phyloP scores from a whole-genome alignment of 169 alveolate species.

The Neospora caninum region DNA sequence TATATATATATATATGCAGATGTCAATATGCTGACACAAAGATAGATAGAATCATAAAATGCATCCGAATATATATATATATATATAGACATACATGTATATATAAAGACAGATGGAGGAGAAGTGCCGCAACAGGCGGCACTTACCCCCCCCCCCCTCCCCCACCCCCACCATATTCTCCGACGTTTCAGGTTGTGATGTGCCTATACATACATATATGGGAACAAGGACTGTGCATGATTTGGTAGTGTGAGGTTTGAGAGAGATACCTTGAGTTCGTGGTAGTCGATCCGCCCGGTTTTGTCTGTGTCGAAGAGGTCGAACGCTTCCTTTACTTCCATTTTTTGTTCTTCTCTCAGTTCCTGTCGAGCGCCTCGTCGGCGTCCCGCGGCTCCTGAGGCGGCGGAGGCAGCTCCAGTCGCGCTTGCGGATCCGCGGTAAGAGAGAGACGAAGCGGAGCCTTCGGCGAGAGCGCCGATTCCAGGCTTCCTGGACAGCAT shows the following conservation, averaged over 20 bases:
- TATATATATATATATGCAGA: neutral
- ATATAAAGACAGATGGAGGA: neutral
- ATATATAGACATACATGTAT: neutral
- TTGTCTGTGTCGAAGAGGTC: conserved; percentile 97
- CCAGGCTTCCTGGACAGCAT: neutral
- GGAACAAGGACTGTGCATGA: conserved; percentile 10
- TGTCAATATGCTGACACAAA: neutral
- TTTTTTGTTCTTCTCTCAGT: conserved; percentile 93
- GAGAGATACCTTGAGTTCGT: conserved; percentile 93
- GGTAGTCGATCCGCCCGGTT: conserved; percentile 94
- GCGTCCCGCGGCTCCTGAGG: conserved; percentile 9
- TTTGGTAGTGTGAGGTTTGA: neutral
- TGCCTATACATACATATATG: too few species aligned
- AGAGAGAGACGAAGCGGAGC: neutral
- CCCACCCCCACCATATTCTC: too few species aligned
- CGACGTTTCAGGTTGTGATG: too few species aligned
- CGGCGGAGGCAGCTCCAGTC: neutral
- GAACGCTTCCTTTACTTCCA: conserved; percentile 98
- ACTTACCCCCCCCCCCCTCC: too few species aligned
- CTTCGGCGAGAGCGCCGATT: neutral
- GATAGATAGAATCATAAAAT: neutral
- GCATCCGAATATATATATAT: neutral
- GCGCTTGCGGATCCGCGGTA: neutral
- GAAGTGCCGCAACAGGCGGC: neutral
- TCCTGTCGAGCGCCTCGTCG: conserved; percentile 73